Percentiles rank a stretch among this genome's conserved stretches.
phyloP scores from a whole-genome alignment of 2,329 filamentous ascomycete species.

The Neoscytalidium dimidiatum region DNA sequence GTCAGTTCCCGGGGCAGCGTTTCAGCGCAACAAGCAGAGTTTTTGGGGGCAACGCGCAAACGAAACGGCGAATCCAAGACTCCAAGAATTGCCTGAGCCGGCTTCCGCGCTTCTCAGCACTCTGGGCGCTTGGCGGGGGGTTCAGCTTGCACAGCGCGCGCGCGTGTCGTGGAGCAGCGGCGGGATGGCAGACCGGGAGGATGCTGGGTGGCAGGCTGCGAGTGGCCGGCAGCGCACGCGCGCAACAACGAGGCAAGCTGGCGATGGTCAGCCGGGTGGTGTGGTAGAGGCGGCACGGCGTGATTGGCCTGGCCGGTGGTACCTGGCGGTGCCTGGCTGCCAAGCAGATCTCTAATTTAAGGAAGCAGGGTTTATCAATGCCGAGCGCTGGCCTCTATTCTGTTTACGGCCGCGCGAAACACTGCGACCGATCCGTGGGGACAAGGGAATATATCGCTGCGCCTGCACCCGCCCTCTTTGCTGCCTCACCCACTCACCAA shows the following conservation, averaged over 20 bases:
- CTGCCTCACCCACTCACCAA: constrained; percentile 8
- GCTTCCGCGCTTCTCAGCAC: not conserved
- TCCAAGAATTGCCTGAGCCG: constrained; percentile 2
- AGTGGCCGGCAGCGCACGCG: constrained; percentile 12
- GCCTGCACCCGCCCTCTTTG: not conserved
- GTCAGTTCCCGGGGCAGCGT: constrained; percentile 7
- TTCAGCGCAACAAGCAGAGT: constrained; percentile 1
- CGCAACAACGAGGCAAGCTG: constrained; percentile 3
- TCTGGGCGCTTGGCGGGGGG: constrained; percentile 10
- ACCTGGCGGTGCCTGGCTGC: not conserved
- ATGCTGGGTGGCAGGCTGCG: not conserved
- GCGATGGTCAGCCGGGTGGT: constrained; percentile 6
- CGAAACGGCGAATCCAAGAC: not conserved
- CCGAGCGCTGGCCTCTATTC: not conserved
- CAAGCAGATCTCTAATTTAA: constrained; percentile 15
- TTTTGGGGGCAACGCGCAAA: not conserved
- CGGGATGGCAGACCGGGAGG: not conserved
- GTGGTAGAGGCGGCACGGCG: not conserved
- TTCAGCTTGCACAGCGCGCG: constrained; percentile 8
- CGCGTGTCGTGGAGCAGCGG: not conserved
- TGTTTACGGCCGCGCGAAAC: constrained; percentile 10
- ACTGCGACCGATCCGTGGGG: not conserved
- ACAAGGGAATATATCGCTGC: constrained; percentile 15
- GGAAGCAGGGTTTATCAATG: constrained; percentile 6
- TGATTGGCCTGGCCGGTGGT: not conserved